Percentiles rank a stretch among this genome's conserved stretches.
These are phyloP conservation scores for Arabidopsis arenosa DNA, from an alignment of 345 rosid genomes.

Conservation along the genomic window DNA sequence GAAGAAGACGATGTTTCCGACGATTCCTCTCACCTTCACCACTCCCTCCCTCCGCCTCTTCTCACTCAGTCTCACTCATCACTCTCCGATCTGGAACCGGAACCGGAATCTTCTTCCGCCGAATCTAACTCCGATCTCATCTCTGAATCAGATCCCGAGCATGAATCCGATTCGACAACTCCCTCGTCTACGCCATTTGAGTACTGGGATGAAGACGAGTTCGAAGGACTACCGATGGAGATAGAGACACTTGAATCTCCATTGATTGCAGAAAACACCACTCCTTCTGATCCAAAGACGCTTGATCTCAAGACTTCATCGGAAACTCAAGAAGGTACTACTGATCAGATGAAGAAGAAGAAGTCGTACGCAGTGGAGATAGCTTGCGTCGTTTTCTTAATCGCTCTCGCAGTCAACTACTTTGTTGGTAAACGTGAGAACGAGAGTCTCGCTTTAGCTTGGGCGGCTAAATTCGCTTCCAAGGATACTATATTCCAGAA, in stretches of 20 bases:
- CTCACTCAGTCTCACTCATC: constrained; percentile 58
- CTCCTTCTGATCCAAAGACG: constrained; percentile 3
- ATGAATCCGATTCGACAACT: not conserved
- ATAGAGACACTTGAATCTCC: constrained; percentile 42
- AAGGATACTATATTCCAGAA: constrained; percentile 77
- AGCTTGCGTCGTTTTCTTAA: constrained; percentile 62
- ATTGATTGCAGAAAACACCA: constrained; percentile 40
- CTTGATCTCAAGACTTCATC: constrained; percentile 39
- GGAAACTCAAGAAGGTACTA: constrained; percentile 17
- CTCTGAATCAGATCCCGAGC: constrained; percentile 29
- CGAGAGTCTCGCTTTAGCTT: constrained; percentile 79
- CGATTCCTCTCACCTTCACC: constrained; percentile 47
- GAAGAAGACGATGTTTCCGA: constrained; percentile 60
- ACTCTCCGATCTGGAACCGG: constrained; percentile 27
- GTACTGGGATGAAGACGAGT: constrained; percentile 93
- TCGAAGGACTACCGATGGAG: constrained; percentile 75
- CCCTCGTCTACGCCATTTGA: constrained; percentile 54
- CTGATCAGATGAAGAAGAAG: constrained; percentile 26
- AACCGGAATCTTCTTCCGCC: constrained; percentile 13
- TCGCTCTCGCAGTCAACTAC: constrained; percentile 63
- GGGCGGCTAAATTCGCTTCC: constrained; percentile 83
- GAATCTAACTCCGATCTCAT: constrained; percentile 15
- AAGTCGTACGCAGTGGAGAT: constrained; percentile 62
- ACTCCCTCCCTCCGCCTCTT: constrained; percentile 56
- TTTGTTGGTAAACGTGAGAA: constrained; percentile 80